Evolutionary conservation across 2,329 filamentous ascomycete genomes (phyloP).

Genomic region (Neopestalotiopsis sp.): DNA sequence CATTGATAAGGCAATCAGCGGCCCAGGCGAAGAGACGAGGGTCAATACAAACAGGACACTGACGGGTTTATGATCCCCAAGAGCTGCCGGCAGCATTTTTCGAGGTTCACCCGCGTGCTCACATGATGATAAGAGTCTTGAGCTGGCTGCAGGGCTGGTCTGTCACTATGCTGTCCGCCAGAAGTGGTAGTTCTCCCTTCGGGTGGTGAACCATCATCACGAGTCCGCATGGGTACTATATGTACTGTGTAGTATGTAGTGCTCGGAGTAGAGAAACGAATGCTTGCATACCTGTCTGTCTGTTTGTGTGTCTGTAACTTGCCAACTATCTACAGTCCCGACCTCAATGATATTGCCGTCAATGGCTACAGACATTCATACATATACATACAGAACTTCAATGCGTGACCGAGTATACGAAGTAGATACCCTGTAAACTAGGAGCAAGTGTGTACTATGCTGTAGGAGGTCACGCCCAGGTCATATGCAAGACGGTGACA

Average conservation of each 20-base stretch:
- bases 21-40: not conserved
- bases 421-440: no score
- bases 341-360: no score
- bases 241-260: not conserved
- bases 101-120: conserved; percentile 4
- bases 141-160: not conserved
- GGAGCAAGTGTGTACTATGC: not conserved
- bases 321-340: no score
- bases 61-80: not conserved
- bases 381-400: conserved; percentile 1
- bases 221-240: not conserved
- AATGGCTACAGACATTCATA: not conserved
- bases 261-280: not conserved
- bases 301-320: not conserved
- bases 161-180: not conserved
- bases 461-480: not conserved
- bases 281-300: not conserved
- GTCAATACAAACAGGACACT: not conserved
- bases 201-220: not conserved
- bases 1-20: conserved; percentile 3
- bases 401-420: no score
- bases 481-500: not conserved
- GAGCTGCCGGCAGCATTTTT: not conserved
- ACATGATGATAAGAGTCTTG: conserved; percentile 1
- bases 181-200: conserved; percentile 2